Base-by-base conservation (phyloP, 2,329 filamentous ascomycete species). In the Colletotrichum liriopes region DNA sequence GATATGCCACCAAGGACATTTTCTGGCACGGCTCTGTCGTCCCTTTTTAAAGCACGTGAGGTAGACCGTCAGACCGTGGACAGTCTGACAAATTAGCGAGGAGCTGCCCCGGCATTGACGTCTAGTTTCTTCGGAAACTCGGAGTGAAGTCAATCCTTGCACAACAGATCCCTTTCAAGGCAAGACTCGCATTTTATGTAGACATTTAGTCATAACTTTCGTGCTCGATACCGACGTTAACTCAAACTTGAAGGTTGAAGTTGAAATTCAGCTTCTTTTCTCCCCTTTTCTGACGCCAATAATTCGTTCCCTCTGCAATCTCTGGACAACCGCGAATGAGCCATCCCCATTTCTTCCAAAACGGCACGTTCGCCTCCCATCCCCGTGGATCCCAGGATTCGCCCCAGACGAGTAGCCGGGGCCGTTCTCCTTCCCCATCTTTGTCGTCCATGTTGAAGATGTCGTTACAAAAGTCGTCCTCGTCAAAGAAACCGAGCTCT, bases 341-440 rank as follows among this genome's bases (percentile, higher is more conserved):
- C 78, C 79, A 80, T 0, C 74, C 78, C 84, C 85, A 89, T 73
- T 86, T 88, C 43, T 76, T 77, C 1, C 84, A 72, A 73, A 89
- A 88, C 0, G 71, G 68, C 11, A 81, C 79, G 1, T 81, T 86
- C 2, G 84, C 79, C 72, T 89, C 87, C 87, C 87, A 89, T 18
- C 81, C 84, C 0, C 72, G 72, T 1, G 79, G 65, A 52, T 87
- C 81, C 78, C 82, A 84, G 0, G 86, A 79, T 5, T 86, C 82
- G 0, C 85, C 84, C 87, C 86, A 88, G 1, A 88, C 84, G 16
- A 88, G 78, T 1, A 88, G 52, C 1, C 78, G 81, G 23, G 80
- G 77, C 56, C 75, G 35, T 9, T 37, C 8, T 37, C 8, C 75
- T 29, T 60, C 56, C 35, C 60, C 67, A 14, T 29, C 32, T 18